Evolutionary conservation across 805 yeast species (phyloP), one percentile per base, ranked within the genome.

Genomic region (Hanseniaspora taiwanica): DNA sequence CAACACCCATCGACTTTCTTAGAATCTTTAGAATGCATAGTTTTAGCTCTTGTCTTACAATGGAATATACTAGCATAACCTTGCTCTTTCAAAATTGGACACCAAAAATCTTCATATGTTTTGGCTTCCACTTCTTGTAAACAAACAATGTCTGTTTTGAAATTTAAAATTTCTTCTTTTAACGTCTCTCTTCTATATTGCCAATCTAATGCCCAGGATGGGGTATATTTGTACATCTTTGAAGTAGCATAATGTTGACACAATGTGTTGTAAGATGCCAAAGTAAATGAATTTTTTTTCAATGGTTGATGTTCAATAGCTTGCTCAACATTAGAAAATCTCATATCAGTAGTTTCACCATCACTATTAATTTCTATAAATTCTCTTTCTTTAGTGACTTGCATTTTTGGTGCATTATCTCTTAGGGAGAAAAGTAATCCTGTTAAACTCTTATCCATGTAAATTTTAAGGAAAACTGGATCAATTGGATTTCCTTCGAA

Each of bases 1-100:
- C 96, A 96, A 69, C 98, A 91, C 10, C 99, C 99, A 59, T 91
- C 99, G 36, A 91, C 98, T 53, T 81, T 82, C 59, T 79, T 80
- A 20, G 93, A 78, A 49, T 84, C 94, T 44, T 64, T 66, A 44
- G 77, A 80, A 38, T 65, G 69, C 94, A 85, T 83, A 9, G 96
- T 86, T 62, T 83, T 82, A 1, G 96, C 87, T 56, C 99, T 73
- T 20, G 94, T 81, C 62, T 91, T 91, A 40, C 81, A 81, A 61
- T 78, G 83, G 64, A 85, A 87, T 20, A 75, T 60, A 27, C 94
- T 87, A 48, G 74, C 72, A 62, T 89, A 91, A 6, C 95, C 95
- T 37, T 72, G 65, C 41, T 74, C 71, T 19, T 68, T 68, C 72
- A 91, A 68, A 24, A 76, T 53, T 14, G 93, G 94, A 3, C 68